Evolutionary conservation across 2,329 filamentous ascomycete species (phyloP).

Genomic region (Scedosporium dehoogii): DNA sequence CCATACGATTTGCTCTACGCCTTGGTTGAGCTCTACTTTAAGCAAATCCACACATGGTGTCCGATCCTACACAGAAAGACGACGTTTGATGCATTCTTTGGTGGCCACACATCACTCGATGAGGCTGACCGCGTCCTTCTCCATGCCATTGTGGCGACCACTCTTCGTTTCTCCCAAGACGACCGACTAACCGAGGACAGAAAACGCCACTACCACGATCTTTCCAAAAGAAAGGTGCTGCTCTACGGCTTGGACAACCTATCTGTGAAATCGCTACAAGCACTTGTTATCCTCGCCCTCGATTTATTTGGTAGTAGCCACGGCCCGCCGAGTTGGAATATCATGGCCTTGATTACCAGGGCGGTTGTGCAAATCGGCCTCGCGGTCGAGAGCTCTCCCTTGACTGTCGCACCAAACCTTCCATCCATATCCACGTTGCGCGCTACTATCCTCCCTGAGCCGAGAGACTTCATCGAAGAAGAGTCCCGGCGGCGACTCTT

Average conservation of each 20-base stretch:
- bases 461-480: constrained; percentile 80
- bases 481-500: constrained; percentile 77
- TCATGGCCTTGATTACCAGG: constrained; percentile 79
- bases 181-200: constrained; percentile 62
- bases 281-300: constrained; percentile 75
- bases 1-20: constrained; percentile 66
- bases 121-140: constrained; percentile 75
- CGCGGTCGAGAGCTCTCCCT: constrained; percentile 71
- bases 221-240: constrained; percentile 77
- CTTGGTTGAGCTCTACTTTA: constrained; percentile 67
- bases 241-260: constrained; percentile 84
- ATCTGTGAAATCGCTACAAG: constrained; percentile 79
- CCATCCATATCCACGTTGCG: constrained; percentile 83
- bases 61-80: constrained; percentile 81
- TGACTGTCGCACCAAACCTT: constrained; percentile 66
- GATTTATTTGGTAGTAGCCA: constrained; percentile 82
- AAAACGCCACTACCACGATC: constrained; percentile 64
- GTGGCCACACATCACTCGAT: constrained; percentile 56
- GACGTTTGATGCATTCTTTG: constrained; percentile 74
- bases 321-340: constrained; percentile 84
- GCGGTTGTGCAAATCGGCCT: constrained; percentile 83
- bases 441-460: constrained; percentile 74
- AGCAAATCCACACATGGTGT: constrained; percentile 75
- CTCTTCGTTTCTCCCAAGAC: constrained; percentile 75
- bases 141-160: constrained; percentile 83